Conservation (phyloP, 768 basidiomycete genomes). For the Hortiboletus campestris region DNA sequence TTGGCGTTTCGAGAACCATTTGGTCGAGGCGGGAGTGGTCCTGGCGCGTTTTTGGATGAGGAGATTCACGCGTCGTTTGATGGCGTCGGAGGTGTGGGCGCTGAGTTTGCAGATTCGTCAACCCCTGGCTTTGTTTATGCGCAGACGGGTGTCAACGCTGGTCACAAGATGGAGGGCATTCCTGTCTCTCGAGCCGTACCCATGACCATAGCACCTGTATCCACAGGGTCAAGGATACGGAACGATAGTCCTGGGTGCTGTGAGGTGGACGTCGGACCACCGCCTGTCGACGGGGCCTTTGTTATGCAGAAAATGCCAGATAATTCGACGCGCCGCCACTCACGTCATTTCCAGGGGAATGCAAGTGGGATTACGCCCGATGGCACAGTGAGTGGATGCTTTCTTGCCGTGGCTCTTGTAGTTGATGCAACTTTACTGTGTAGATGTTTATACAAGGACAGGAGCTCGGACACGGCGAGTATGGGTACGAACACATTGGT, state of each 20-base stretch:
- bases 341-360: background rate
- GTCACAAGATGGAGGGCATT: slow-evolving; percentile 2
- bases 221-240: background rate
- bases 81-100: background rate
- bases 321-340: background rate
- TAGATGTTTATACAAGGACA: slow-evolving; percentile 7
- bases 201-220: background rate
- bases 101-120: background rate
- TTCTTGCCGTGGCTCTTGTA: background rate
- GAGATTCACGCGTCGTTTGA: slow-evolving; percentile 23
- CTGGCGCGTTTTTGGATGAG: slow-evolving; percentile 18
- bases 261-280: slow-evolving; percentile 1
- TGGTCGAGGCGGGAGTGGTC: background rate
- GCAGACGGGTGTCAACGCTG: background rate
- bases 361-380: background rate
- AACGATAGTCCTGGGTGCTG: background rate
- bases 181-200: slow-evolving; percentile 6
- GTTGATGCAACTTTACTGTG: background rate
- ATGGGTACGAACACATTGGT: background rate
- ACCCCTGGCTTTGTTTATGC: background rate
- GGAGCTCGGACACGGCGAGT: background rate
- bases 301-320: background rate
- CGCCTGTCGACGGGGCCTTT: background rate
- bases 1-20: slow-evolving; percentile 6
- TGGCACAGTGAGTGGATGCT: slow-evolving; percentile 5